Conservation (phyloP, 345 rosid species). For the Abelmoschus esculentus region DNA sequence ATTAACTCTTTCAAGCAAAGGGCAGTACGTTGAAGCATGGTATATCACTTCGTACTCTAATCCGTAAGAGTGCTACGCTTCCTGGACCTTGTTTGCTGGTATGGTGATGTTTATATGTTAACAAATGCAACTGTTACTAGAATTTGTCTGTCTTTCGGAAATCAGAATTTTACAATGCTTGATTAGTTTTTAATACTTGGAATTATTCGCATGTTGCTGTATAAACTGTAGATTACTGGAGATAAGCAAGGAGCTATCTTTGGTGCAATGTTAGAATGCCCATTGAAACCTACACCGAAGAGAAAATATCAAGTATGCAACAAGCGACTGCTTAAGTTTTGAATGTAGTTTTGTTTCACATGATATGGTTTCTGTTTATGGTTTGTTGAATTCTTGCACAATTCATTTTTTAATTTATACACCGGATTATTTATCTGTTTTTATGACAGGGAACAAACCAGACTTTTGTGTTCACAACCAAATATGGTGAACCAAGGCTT, state of each 20-base stretch:
- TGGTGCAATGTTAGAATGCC: constrained; percentile 78
- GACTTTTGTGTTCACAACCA: constrained; percentile 83
- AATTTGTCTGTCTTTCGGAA: background rate
- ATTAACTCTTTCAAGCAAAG: constrained; percentile 56
- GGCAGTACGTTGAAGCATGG: constrained; percentile 98
- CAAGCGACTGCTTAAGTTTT: constrained; percentile 2
- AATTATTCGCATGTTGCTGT: constrained; percentile 13
- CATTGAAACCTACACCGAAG: constrained; percentile 79
- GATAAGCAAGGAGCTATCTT: constrained; percentile 79
- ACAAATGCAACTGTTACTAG: background rate
- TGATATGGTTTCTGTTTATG: background rate
- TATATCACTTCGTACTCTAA: constrained; percentile 83
- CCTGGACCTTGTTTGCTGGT: constrained; percentile 90
- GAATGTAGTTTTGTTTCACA: background rate
- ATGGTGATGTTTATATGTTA: constrained; percentile 12
- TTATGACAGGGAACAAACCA: constrained; percentile 64
- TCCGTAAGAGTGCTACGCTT: constrained; percentile 66
- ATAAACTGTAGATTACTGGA: constrained; percentile 54
- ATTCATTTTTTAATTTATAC: background rate
- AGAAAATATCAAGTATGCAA: constrained; percentile 78
- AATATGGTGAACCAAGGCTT: constrained; percentile 79
- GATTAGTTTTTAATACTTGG: background rate
- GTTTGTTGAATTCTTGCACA: background rate
- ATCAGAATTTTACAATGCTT: background rate
- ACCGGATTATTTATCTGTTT: background rate